phyloP scores from a whole-genome alignment of 352 stramenopile species.

The Aphanomyces invadans region DNA sequence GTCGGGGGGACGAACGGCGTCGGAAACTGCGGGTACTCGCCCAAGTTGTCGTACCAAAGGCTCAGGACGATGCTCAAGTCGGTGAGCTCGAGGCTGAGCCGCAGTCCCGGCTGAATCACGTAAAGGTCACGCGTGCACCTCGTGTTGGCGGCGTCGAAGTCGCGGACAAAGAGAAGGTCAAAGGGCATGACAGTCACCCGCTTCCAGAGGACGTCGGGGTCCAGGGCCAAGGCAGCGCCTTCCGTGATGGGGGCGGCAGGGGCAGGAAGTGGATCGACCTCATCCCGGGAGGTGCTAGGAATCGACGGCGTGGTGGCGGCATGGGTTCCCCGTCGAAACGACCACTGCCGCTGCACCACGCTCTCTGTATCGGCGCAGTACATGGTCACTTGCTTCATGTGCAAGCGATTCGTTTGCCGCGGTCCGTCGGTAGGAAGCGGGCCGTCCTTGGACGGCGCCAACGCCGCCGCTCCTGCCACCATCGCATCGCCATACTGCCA shows the following conservation, averaged over 20 bases:
- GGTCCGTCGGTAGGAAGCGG: background rate
- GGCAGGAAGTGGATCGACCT: background rate
- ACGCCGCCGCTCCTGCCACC: background rate
- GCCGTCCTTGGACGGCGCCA: background rate
- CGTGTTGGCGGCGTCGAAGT: background rate
- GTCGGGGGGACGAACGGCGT: background rate
- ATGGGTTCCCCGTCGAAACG: constrained; percentile 11
- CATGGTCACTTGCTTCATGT: background rate
- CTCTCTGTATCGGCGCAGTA: constrained; percentile 21
- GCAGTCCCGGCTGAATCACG: constrained; percentile 1
- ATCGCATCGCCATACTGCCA: constrained; percentile 5
- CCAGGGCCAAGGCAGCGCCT: background rate
- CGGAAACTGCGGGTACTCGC: constrained; percentile 19
- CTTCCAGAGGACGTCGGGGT: background rate
- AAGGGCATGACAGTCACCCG: background rate
- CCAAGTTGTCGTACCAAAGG: constrained; percentile 24
- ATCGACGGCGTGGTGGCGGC: background rate
- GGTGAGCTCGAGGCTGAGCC: constrained; percentile 6
- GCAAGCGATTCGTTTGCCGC: background rate
- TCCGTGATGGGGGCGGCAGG: background rate
- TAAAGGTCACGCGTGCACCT: constrained; percentile 9
- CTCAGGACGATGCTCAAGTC: constrained; percentile 12
- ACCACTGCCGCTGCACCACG: constrained; percentile 10
- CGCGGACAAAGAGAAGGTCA: constrained; percentile 8
- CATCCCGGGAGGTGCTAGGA: background rate